Conservation (phyloP, 2,329 filamentous ascomycete species). For the Talaromyces sp. region DNA sequence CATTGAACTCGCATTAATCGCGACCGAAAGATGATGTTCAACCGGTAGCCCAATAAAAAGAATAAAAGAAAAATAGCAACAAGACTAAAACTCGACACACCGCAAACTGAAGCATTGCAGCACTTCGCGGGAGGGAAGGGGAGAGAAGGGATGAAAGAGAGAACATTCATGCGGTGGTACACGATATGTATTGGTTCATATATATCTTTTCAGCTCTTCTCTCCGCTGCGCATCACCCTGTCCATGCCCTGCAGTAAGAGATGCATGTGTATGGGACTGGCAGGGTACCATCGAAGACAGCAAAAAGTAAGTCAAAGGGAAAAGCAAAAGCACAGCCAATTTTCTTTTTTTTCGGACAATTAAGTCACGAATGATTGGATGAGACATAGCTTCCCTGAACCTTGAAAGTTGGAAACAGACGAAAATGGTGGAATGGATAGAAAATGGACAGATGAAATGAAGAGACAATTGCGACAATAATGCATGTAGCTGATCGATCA, state of each 20-base stretch:
- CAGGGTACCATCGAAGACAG: neutral
- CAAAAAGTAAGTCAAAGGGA: neutral
- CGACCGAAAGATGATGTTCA: neutral
- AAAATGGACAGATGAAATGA: neutral
- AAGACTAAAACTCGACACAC: neutral
- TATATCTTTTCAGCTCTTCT: neutral
- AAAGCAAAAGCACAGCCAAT: neutral
- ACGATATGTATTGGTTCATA: neutral
- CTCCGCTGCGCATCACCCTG: neutral
- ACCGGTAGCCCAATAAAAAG: neutral
- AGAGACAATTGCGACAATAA: neutral
- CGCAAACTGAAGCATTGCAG: neutral
- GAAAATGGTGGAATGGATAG: neutral
- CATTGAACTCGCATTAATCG: conserved; percentile 1
- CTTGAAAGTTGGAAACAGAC: neutral
- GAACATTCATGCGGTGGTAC: neutral
- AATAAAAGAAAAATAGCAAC: neutral
- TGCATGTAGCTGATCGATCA: neutral
- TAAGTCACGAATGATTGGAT: neutral
- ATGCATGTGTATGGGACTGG: neutral
- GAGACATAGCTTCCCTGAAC: neutral
- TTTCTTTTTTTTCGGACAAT: neutral
- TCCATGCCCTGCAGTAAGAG: neutral
- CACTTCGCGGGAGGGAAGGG: neutral
- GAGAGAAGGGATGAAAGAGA: neutral